phyloP scores from a whole-genome alignment of 2,329 filamentous ascomycete species.

The Pseudomassariella vexata region DNA sequence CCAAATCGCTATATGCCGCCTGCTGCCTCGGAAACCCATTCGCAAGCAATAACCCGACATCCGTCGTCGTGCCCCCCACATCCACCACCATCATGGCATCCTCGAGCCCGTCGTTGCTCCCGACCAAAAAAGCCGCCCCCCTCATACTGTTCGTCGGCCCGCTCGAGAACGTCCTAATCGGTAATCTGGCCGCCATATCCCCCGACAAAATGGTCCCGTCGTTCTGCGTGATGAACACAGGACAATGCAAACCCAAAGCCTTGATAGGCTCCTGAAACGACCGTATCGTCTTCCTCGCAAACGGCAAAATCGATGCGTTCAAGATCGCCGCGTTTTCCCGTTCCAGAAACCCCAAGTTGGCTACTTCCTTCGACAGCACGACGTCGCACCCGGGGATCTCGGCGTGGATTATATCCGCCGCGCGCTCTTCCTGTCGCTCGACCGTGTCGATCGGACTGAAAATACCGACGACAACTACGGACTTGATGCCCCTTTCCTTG shows the following conservation, averaged over 20 bases:
- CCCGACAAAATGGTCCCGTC: slow-evolving; percentile 56
- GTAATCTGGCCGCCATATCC: slow-evolving; percentile 45
- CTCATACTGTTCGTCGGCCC: slow-evolving; percentile 60
- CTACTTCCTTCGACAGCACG: slow-evolving; percentile 45
- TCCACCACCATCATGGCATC: slow-evolving; percentile 55
- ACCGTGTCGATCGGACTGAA: slow-evolving; percentile 48
- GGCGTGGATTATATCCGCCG: slow-evolving; percentile 33
- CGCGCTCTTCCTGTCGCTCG: slow-evolving; percentile 42
- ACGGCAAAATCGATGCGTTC: slow-evolving; percentile 55
- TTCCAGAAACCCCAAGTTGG: slow-evolving; percentile 50
- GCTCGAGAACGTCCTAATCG: slow-evolving; percentile 57
- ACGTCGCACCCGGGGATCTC: slow-evolving; percentile 37
- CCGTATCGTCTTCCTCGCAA: slow-evolving; percentile 50
- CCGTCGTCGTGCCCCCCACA: slow-evolving; percentile 61
- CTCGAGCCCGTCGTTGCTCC: slow-evolving; percentile 21
- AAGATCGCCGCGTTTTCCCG: slow-evolving; percentile 61
- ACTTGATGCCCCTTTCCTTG: slow-evolving; percentile 34
- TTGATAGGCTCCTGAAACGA: slow-evolving; percentile 48
- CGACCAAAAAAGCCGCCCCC: slow-evolving; percentile 54
- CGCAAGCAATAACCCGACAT: slow-evolving; percentile 54
- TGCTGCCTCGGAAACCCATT: slow-evolving; percentile 60
- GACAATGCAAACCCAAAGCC: slow-evolving; percentile 43
- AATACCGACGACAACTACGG: slow-evolving; percentile 42
- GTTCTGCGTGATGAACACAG: slow-evolving; percentile 58
- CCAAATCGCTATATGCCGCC: slow-evolving; percentile 56